phyloP scores from a whole-genome alignment of 2,329 filamentous ascomycete genomes.

The Fusarium sp. region DNA sequence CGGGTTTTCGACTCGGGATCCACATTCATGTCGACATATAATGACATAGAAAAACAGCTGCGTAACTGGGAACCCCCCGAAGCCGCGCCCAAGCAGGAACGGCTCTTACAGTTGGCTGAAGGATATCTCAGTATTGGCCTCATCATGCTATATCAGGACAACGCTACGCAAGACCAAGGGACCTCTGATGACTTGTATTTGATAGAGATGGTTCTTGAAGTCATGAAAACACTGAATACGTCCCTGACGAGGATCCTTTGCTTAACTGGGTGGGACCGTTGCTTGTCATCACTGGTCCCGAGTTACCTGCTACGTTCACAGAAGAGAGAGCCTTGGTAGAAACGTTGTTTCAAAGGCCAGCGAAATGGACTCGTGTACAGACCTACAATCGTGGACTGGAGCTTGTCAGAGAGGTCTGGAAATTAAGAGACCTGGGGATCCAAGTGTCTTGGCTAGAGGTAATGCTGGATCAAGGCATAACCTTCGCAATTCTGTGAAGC shows the following conservation, averaged over 20 bases:
- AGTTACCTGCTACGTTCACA: neutral
- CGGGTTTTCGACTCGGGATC: neutral
- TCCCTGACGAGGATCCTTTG: neutral
- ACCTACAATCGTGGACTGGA: neutral
- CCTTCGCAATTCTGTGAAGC: neutral
- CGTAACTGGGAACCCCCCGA: neutral
- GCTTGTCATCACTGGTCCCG: neutral
- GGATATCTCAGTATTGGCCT: neutral
- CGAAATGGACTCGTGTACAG: neutral
- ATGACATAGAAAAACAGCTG: neutral
- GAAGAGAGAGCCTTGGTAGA: neutral
- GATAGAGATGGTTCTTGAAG: neutral
- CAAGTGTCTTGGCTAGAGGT: neutral
- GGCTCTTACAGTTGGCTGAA: neutral
- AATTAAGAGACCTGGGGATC: neutral
- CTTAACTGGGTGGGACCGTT: neutral
- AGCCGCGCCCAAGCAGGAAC: neutral
- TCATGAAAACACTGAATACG: neutral
- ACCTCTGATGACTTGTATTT: neutral
- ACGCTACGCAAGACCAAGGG: neutral
- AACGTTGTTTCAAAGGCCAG: neutral
- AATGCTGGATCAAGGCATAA: neutral
- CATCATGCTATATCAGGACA: neutral
- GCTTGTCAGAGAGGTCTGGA: neutral
- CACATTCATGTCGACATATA: neutral